Evolutionary conservation across 805 yeast species (phyloP), one percentile per base, ranked within the genome.

Genomic region (Metschnikowia peoriensis): DNA sequence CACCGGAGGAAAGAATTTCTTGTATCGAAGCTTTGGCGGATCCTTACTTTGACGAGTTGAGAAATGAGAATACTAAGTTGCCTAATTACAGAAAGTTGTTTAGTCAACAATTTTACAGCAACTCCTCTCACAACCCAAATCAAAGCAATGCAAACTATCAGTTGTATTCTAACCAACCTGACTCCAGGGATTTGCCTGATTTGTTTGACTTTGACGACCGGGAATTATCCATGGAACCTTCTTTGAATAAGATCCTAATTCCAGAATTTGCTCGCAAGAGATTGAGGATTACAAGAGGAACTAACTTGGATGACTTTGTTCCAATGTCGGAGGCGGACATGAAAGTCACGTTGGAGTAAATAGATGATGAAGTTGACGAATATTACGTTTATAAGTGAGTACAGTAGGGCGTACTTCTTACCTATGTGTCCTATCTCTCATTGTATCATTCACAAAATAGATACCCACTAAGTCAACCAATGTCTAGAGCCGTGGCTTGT

Each of bases 1-100:
- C 87, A 54, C 96, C 96, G 7, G 60, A 71, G 15, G 81, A 80
- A 57, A 77, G 96, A 70, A 72, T 84, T 44, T 75, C 81, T 52
- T 86, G 93, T 38, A 67, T 77, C 15, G 75, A 79, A 42, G 81
- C 83, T 0, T 66, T 84, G 63, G 66, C 75, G 37, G 77, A 80
- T 61, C 75, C 70, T 9, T 83, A 81, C 69, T 84, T 85, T 65
- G 79, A 81, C 59, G 83, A 80, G 56, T 75, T 82, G 58, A 73
- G 79, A 61, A 63, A 62, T 34, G 66, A 63, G 40, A 49, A 53
- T 38, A 71, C 77, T 7, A 69, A 69, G 60, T 66, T 75, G 57
- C 78, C 79, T 46, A 73, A 73, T 64, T 73, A 73, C 65, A 65
- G 79, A 54, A 72, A 74, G 64, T 63, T 72, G 55, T 75, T 66